Percentiles rank a stretch among this genome's conserved stretches.
phyloP scores from a whole-genome alignment of 345 rosid genomes.

The Hypericum perforatum region DNA sequence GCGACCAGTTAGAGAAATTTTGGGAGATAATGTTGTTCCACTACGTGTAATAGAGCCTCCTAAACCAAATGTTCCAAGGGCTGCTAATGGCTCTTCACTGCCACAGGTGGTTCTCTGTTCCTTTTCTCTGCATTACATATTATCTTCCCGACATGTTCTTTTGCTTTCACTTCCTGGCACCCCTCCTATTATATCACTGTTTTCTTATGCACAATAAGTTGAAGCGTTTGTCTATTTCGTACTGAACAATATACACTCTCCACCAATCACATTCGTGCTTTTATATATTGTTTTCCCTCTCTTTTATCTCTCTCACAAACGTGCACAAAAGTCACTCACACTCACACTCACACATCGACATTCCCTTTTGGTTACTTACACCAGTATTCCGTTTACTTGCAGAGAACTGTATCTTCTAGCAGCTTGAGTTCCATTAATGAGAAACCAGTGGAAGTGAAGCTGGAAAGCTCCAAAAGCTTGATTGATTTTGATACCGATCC shows the following conservation, averaged over 20 bases:
- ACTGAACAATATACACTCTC: no score
- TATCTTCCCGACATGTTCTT: neutral
- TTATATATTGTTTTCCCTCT: neutral
- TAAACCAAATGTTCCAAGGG: slow-evolving; percentile 48
- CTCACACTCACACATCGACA: no score
- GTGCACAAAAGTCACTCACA: no score
- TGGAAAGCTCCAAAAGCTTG: slow-evolving; percentile 54
- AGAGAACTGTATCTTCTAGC: slow-evolving; percentile 63
- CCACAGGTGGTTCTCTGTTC: slow-evolving; percentile 45
- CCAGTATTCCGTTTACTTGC: slow-evolving; percentile 23
- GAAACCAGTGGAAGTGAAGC: slow-evolving; percentile 57
- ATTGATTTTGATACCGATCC: slow-evolving; percentile 91
- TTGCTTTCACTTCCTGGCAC: neutral
- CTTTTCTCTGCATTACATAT: slow-evolving; percentile 1
- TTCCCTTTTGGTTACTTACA: neutral
- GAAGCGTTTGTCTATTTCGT: no score
- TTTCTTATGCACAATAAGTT: no score
- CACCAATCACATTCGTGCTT: no score
- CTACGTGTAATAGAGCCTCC: slow-evolving; percentile 83
- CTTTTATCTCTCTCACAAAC: neutral
- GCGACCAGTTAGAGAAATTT: slow-evolving; percentile 85
- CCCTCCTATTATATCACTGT: neutral
- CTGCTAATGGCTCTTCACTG: slow-evolving; percentile 33
- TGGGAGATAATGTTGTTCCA: slow-evolving; percentile 73
- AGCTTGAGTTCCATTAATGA: slow-evolving; percentile 51